Percentiles rank a stretch among this genome's conserved stretches.
These are phyloP conservation scores for Zygnema circumcarinatum DNA, from an alignment of 139 green algal species.

Conservation along the genomic window DNA sequence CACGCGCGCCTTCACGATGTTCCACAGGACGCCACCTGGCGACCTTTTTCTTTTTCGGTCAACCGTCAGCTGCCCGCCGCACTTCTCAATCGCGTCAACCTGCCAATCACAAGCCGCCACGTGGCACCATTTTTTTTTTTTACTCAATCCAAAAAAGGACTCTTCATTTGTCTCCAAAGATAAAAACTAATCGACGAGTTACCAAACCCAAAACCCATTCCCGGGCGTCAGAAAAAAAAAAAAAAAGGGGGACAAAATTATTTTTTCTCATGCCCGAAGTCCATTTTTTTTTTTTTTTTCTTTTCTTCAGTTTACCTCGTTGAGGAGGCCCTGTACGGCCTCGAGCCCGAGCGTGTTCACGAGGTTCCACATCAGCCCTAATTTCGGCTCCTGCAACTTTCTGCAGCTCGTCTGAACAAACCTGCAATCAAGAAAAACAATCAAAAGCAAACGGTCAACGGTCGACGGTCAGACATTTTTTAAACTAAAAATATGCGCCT, in stretches of 20 bases:
- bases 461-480: too few relatives aligned
- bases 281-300: too few relatives aligned
- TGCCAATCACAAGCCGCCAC: not conserved
- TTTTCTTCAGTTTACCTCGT: slow-evolving; percentile 21
- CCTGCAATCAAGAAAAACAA: slow-evolving; percentile 4
- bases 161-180: too few relatives aligned
- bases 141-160: too few relatives aligned
- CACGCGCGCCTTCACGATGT: slow-evolving; percentile 47
- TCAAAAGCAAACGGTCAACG: too few relatives aligned
- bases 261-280: not conserved
- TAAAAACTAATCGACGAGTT: too few relatives aligned
- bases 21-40: slow-evolving; percentile 65
- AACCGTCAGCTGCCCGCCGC: slow-evolving; percentile 58
- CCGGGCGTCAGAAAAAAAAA: too few relatives aligned
- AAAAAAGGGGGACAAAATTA: too few relatives aligned
- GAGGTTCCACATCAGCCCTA: not conserved
- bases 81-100: slow-evolving; percentile 52
- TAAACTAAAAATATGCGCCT: too few relatives aligned
- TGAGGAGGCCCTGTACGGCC: not conserved
- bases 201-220: not conserved
- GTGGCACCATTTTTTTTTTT: not conserved
- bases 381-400: slow-evolving; percentile 23
- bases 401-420: not conserved
- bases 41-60: slow-evolving; percentile 48
- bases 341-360: slow-evolving; percentile 15